Evolutionary conservation across 2,329 filamentous ascomycete genomes (phyloP), one percentile per base, ranked within the genome.

Genomic region (Arthroderma uncinatum): DNA sequence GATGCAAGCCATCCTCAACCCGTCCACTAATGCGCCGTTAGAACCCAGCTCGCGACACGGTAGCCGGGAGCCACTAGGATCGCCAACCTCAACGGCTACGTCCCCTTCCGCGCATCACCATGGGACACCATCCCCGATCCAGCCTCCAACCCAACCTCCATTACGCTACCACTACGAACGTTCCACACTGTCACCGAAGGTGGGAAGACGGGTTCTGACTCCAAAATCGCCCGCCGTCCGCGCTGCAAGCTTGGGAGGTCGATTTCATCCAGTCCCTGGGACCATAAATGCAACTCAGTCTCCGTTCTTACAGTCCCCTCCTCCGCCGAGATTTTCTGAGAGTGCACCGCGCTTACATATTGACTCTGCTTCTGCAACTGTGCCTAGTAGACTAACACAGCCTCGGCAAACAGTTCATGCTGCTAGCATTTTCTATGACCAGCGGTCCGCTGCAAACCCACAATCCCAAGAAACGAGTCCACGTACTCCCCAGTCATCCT

Each of bases 1-100:
- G 8, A 70, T 74, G n/a, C 70, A 71, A 58, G 65, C 71, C 9
- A 74, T 74, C 57, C 60, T 74, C 59, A 74, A 74, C 52, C 70
- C 68, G 9, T 64, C 70, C 4, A 60, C 66, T 21, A 66, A 67
- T 54, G 54, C 64, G 30, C 57, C 58, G n/a, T 36, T 61, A n/a
- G 64, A 59, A 28, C 42, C 57, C n/a, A 44, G 58, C 34, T n/a
- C 56, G 52, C 36, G 56, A 19, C 60, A 62, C 39, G 56, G 59
- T 40, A 61, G 55, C 40, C 64, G 66, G 25, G 69, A 70, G 21
- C 64, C 65, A 34, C 56, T 67, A 9, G 64, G 62, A 8, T 64
- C 34, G 57, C 63, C 58, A 4, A 52, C 55, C 21, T 60, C 58
- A 10, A 58, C 59, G 9, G 50, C 53, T 25, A 39, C 56, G 10